phyloP scores from a whole-genome alignment of 345 rosid species.

The Brassica cretica region DNA sequence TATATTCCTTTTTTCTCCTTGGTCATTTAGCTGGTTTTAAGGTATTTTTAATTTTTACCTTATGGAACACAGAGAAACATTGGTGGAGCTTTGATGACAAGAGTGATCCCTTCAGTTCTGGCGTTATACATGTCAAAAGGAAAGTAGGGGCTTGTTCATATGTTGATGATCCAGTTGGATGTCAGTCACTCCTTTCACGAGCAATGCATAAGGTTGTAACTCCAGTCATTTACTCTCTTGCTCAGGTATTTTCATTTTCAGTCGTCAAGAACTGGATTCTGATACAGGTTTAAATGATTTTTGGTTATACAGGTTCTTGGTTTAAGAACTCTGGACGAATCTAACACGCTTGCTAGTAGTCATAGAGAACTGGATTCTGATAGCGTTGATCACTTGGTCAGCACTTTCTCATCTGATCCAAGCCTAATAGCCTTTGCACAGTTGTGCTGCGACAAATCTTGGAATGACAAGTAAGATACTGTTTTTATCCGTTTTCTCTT shows the following conservation, averaged over 20 bases:
- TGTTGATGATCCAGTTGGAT: slow-evolving; percentile 90
- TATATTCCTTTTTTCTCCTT: neutral
- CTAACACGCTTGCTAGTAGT: slow-evolving; percentile 40
- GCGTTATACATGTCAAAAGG: slow-evolving; percentile 85
- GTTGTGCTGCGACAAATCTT: slow-evolving; percentile 81
- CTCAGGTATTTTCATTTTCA: slow-evolving; percentile 17
- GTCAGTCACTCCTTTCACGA: slow-evolving; percentile 88
- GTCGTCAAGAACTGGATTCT: slow-evolving; percentile 16
- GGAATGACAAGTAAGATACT: slow-evolving; percentile 67
- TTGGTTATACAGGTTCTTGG: slow-evolving; percentile 69
- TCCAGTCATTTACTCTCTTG: slow-evolving; percentile 1
- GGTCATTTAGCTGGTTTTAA: neutral
- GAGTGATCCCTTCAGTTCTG: slow-evolving; percentile 78
- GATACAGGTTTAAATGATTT: slow-evolving; percentile 18
- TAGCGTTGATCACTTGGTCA: slow-evolving; percentile 85
- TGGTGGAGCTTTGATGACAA: slow-evolving; percentile 83
- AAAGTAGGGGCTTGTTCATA: slow-evolving; percentile 98
- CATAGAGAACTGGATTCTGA: slow-evolving; percentile 55
- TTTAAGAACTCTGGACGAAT: slow-evolving; percentile 50
- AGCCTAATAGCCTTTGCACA: slow-evolving; percentile 93
- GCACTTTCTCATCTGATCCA: slow-evolving; percentile 94
- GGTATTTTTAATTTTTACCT: slow-evolving; percentile 14
- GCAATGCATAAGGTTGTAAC: slow-evolving; percentile 91
- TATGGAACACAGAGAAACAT: slow-evolving; percentile 58
- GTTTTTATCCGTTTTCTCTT: neutral